A percentile compares a stretch with the other conserved stretches of the same genome.
Evolutionary conservation across 2,329 filamentous ascomycete genomes (phyloP).

Genomic region (Colletotrichum tropicale): DNA sequence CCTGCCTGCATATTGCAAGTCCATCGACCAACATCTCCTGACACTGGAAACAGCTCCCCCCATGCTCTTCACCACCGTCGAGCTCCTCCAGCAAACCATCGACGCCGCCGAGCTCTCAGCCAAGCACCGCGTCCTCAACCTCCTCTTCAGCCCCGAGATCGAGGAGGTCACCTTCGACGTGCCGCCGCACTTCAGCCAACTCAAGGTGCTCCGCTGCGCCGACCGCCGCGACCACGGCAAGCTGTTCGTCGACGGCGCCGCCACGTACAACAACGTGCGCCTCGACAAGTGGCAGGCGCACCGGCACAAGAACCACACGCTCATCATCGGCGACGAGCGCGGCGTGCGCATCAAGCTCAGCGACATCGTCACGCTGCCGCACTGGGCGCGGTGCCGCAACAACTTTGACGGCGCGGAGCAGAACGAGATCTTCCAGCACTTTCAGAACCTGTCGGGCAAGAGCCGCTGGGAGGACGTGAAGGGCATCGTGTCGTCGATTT

Average conservation of each 20-base stretch:
- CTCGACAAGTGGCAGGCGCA: slow-evolving; percentile 5
- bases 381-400: slow-evolving; percentile 1
- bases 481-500: neutral
- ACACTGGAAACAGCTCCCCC: neutral
- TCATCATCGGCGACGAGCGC: neutral
- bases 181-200: neutral
- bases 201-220: neutral
- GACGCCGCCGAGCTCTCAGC: neutral
- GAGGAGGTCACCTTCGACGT: neutral
- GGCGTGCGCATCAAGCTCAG: neutral
- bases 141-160: neutral
- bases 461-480: neutral
- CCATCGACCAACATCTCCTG: neutral
- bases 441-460: neutral
- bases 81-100: neutral
- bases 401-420: neutral
- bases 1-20: neutral
- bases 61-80: neutral
- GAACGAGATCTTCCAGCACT: neutral
- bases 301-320: neutral
- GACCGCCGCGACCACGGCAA: neutral
- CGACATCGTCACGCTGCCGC: neutral
- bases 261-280: slow-evolving; percentile 2
- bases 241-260: neutral
- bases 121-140: neutral